phyloP scores from a whole-genome alignment of 75 land plant species.

The Pinus taeda region DNA sequence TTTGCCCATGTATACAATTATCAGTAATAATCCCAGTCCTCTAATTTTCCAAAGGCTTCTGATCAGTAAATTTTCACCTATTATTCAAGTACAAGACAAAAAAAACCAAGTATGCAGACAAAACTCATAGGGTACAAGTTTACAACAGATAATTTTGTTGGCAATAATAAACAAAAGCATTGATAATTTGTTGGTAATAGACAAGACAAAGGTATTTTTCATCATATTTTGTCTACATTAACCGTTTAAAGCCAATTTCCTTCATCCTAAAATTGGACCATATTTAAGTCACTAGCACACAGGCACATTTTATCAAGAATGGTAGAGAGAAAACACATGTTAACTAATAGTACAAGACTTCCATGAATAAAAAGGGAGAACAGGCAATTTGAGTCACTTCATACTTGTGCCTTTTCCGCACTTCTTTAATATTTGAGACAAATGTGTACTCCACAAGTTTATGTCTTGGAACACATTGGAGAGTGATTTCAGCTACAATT shows the following conservation, averaged over 20 bases:
- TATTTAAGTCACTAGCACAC: background rate
- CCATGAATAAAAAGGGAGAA: too few relatives aligned
- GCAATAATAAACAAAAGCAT: too few relatives aligned
- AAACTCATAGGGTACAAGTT: too few relatives aligned
- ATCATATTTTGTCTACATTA: background rate
- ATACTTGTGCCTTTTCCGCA: conserved; percentile 96
- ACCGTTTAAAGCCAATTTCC: background rate
- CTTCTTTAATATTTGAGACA: conserved; percentile 77
- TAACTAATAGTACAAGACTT: background rate
- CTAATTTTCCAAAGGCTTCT: too few relatives aligned
- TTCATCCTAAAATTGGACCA: background rate
- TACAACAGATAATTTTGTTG: too few relatives aligned
- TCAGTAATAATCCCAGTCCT: too few relatives aligned
- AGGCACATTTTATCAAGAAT: background rate
- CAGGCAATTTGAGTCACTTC: background rate
- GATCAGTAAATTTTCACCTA: too few relatives aligned
- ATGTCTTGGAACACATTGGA: conserved; percentile 92
- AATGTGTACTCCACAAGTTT: conserved; percentile 88
- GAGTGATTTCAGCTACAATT: conserved; percentile 95
- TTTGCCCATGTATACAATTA: too few relatives aligned
- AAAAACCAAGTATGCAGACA: too few relatives aligned
- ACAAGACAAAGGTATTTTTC: background rate
- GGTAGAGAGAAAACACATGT: background rate
- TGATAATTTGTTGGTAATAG: too few relatives aligned
- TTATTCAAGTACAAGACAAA: too few relatives aligned